Evolutionary conservation across 139 green algal genomes (phyloP).

Genomic region (Tetratostichococcus sp.): DNA sequence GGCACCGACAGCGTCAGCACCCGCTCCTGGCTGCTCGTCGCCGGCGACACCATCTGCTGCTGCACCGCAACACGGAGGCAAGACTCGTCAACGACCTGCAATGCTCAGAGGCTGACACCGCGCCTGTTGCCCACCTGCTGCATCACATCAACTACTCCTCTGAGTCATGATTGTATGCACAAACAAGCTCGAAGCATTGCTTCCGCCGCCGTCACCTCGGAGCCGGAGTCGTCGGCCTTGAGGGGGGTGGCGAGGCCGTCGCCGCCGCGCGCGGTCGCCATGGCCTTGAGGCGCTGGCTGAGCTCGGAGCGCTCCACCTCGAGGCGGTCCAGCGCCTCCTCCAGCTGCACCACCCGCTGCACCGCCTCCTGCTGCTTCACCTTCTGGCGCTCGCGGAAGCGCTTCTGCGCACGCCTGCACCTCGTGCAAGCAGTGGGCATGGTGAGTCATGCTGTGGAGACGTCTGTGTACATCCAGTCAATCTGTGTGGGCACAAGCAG

Average conservation of each 20-base stretch:
- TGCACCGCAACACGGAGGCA: not conserved
- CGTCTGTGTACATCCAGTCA: too few species aligned
- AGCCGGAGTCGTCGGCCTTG: not conserved
- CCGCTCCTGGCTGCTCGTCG: not conserved
- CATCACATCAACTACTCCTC: too few species aligned
- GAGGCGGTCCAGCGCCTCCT: not conserved
- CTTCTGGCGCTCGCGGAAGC: not conserved
- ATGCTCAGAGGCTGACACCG: too few species aligned
- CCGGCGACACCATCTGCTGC: not conserved
- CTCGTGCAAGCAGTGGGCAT: too few species aligned
- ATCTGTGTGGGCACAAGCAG: too few species aligned
- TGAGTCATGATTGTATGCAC: too few species aligned
- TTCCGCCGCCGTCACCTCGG: too few species aligned
- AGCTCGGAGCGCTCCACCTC: not conserved
- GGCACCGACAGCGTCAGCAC: not conserved
- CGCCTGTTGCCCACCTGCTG: too few species aligned
- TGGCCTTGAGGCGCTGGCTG: not conserved
- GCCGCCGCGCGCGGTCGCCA: not conserved
- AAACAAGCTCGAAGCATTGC: too few species aligned
- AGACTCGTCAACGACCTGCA: too few species aligned
- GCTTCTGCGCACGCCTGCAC: not conserved
- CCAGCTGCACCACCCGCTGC: slow-evolving; percentile 1
- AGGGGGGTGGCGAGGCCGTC: too few species aligned
- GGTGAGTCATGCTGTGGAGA: too few species aligned
- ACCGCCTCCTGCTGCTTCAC: slow-evolving; percentile 1